A percentile compares a stretch with the other conserved stretches of the same genome.
These are phyloP conservation scores for Kodamaea alishanica DNA, from an alignment of 1,139 yeast genomes.

Conservation along the genomic window DNA sequence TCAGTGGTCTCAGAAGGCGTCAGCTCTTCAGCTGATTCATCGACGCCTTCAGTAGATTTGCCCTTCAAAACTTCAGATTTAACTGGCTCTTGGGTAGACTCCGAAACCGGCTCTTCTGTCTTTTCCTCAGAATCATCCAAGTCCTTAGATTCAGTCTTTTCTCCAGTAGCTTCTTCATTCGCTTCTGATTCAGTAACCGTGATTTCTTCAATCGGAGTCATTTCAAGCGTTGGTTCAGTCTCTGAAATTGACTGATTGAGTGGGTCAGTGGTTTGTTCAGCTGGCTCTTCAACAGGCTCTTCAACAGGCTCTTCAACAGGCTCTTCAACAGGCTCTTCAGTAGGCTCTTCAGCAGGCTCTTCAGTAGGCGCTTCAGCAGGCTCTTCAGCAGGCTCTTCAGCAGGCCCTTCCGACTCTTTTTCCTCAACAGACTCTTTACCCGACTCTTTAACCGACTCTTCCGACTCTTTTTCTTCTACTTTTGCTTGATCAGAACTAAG, in stretches of 20 bases:
- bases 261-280: not conserved
- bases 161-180: no score
- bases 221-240: not conserved
- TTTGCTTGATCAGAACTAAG: constrained; percentile 3
- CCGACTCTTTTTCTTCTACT: constrained; percentile 2
- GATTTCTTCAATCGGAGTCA: not conserved
- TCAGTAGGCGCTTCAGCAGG: not conserved
- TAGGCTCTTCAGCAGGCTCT: not conserved
- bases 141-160: not conserved
- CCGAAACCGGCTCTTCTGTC: no score
- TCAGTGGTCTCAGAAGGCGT: not conserved
- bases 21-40: not conserved
- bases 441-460: constrained; percentile 2
- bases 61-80: no score
- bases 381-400: constrained; percentile 6
- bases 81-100: not conserved
- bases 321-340: constrained; percentile 1
- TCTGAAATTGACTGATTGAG: not conserved
- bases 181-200: constrained; percentile 1
- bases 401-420: constrained; percentile 5
- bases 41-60: no score
- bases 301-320: constrained; percentile 7
- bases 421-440: constrained; percentile 3
- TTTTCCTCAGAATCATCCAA: not conserved
- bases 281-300: constrained; percentile 3